A percentile compares a stretch with the other conserved stretches of the same genome.
These are phyloP conservation scores for Coemansia furcata DNA, from an alignment of 192 early-diverging fungal species.

Conservation along the genomic window DNA sequence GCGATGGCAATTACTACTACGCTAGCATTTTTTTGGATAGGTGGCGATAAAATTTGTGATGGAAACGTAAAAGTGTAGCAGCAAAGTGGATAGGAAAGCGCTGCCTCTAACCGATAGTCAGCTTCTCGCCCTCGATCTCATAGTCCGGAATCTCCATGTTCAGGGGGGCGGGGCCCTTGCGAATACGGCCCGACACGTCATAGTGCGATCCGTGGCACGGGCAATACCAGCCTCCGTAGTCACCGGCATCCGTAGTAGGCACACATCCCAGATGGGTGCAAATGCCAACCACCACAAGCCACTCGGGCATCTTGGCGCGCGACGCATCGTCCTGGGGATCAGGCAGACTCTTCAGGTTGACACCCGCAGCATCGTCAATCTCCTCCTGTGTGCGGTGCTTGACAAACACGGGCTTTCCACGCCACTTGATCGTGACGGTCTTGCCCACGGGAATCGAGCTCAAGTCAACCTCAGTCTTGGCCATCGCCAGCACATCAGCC, in stretches of 20 bases:
- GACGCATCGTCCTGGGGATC: constrained; percentile 92
- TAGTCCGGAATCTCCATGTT: constrained; percentile 95
- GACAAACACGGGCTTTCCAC: constrained; percentile 98
- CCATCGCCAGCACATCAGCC: constrained; percentile 96
- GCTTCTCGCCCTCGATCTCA: constrained; percentile 70
- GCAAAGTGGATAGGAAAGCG: neutral
- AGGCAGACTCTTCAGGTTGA: constrained; percentile 76
- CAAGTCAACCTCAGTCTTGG: constrained; percentile 96
- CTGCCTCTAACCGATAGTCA: constrained; percentile 79
- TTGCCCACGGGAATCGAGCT: constrained; percentile 92
- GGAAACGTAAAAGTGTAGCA: constrained; percentile 8
- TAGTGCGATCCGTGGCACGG: constrained; percentile 99
- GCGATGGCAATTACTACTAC: neutral
- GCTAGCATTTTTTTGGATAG: neutral
- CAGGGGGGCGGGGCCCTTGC: constrained; percentile 96
- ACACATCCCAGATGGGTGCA: constrained; percentile 94
- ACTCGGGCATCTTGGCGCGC: constrained; percentile 87
- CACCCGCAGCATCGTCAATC: constrained; percentile 87
- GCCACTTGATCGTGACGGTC: constrained; percentile 98
- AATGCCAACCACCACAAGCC: constrained; percentile 94
- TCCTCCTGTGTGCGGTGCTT: constrained; percentile 94
- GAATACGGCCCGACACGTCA: constrained; percentile 96
- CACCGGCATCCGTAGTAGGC: constrained; percentile 96
- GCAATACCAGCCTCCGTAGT: constrained; percentile 99
- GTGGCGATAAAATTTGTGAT: constrained; percentile 1